Conservation (phyloP, 2,329 filamentous ascomycete genomes). For the Penicillium sp. region DNA sequence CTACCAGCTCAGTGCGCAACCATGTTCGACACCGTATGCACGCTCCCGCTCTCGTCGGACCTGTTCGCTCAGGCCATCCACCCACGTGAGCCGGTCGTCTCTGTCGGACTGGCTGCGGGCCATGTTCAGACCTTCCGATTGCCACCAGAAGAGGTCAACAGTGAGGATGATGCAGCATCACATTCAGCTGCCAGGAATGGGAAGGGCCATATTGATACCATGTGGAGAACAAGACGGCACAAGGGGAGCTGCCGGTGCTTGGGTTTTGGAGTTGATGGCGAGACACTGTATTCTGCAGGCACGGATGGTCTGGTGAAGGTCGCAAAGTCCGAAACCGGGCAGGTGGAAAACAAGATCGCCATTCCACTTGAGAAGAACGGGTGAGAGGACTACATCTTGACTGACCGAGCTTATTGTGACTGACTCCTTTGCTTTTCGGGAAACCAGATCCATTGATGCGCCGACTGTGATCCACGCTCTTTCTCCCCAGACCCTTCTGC, state of each 20-base stretch:
- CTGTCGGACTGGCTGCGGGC: slow-evolving; percentile 78
- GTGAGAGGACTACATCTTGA: too few relatives aligned
- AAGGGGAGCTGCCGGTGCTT: slow-evolving; percentile 89
- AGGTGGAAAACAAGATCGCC: slow-evolving; percentile 76
- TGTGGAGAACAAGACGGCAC: slow-evolving; percentile 85
- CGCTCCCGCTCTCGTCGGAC: slow-evolving; percentile 78
- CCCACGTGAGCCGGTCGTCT: slow-evolving; percentile 76
- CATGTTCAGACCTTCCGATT: slow-evolving; percentile 83
- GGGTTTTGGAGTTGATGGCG: slow-evolving; percentile 74
- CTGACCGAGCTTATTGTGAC: background rate
- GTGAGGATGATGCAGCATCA: slow-evolving; percentile 48
- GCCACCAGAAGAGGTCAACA: slow-evolving; percentile 55
- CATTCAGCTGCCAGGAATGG: slow-evolving; percentile 54
- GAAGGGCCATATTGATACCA: slow-evolving; percentile 71
- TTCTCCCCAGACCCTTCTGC: slow-evolving; percentile 80
- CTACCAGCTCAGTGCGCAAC: too few relatives aligned
- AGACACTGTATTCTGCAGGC: slow-evolving; percentile 60
- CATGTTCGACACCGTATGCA: slow-evolving; percentile 93
- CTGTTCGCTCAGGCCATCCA: slow-evolving; percentile 87
- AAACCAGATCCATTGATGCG: slow-evolving; percentile 59
- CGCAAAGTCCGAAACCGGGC: slow-evolving; percentile 57
- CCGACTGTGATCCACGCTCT: slow-evolving; percentile 79
- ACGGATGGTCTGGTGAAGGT: slow-evolving; percentile 64
- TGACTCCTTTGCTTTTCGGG: slow-evolving; percentile 29
- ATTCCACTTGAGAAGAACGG: slow-evolving; percentile 57